Base-by-base conservation (phyloP, 2,329 filamentous ascomycete genomes). In the Epichloe festucae region DNA sequence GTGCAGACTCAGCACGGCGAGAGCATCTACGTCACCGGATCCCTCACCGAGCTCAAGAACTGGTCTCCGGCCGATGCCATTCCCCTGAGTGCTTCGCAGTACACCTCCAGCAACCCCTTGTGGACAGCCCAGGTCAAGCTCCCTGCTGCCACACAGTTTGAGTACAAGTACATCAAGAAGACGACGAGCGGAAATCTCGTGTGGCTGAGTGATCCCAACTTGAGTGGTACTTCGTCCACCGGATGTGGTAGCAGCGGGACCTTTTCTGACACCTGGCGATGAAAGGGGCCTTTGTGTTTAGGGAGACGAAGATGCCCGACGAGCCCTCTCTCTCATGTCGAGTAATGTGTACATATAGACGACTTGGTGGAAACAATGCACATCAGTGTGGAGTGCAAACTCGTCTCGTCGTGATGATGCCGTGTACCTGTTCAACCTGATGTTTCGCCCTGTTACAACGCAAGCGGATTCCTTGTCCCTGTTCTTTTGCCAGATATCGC, bases 131-230 rank as follows among this genome's bases (percentile, higher is more conserved):
- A 72, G 0, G 59, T 82, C 39, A 71, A 63, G 23, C 61, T 85
- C 10, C 68, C 74, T 0, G 71, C 77, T 0, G 79, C 78, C 1
- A 72, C 68, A 0, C 66, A 61, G 0, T 73, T 85, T 53, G 62
- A 77, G 62, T 84, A 82, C 62, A 83, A 84, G 64, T 85, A 77
- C 58, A 71, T 85, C 56, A 75, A 74, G 56, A 72, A 78, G 42
- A 69, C 67, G n/a, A 62, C 60, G 1, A 67, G 70, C 57, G 77
- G 79, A 0, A 65, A 62, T 0, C 67, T 79, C 5, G 71, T 67
- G 0, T 84, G 79, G 80, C 80, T 84, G 64, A 74, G 70, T 49
- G 79, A 79, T 21, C 67, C 69, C 0, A 72, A 73, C 49, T 59
- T 69, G 40, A 63, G 61, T n/a, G 51, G 38, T 15, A 43, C 34